A percentile compares a stretch with the other conserved stretches of the same genome.
Conservation (phyloP, 164 flowering plant species). For the Nelumbo lutea region DNA sequence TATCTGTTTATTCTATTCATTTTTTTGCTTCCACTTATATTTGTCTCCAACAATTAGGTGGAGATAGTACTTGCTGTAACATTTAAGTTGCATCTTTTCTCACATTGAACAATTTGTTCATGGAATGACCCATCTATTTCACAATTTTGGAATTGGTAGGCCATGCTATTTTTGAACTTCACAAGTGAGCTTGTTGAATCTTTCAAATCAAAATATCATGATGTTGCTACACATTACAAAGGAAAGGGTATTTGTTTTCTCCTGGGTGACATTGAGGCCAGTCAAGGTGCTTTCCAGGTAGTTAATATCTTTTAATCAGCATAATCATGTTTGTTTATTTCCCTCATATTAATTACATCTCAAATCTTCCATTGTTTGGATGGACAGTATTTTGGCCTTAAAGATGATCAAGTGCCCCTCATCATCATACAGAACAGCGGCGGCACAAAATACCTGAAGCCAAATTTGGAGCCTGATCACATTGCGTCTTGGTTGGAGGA, state of each 20-base stretch:
- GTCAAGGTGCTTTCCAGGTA: slow-evolving; percentile 79
- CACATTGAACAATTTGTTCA: neutral
- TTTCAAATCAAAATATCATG: slow-evolving; percentile 51
- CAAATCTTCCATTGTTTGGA: slow-evolving; percentile 1
- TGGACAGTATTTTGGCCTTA: slow-evolving; percentile 80
- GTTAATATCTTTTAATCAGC: neutral
- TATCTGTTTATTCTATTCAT: too few relatives aligned
- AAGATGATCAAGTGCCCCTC: slow-evolving; percentile 69
- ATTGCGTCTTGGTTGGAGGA: slow-evolving; percentile 81
- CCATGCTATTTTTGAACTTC: slow-evolving; percentile 69
- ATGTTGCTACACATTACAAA: slow-evolving; percentile 53
- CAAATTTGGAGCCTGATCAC: slow-evolving; percentile 57
- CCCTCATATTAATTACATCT: neutral
- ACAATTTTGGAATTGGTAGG: slow-evolving; percentile 33
- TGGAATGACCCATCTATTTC: neutral
- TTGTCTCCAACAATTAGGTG: too few relatives aligned
- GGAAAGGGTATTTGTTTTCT: slow-evolving; percentile 60
- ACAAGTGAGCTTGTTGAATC: slow-evolving; percentile 42
- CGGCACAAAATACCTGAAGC: slow-evolving; percentile 58
- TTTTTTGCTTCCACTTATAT: too few relatives aligned
- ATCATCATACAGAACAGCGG: slow-evolving; percentile 54
- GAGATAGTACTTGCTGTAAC: too few relatives aligned
- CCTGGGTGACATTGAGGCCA: slow-evolving; percentile 71
- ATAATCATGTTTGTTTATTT: neutral
- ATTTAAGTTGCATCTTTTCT: too few relatives aligned